These are phyloP conservation scores for Silene latifolia DNA, from an alignment of 148 eudicot species.

Conservation along the genomic window DNA sequence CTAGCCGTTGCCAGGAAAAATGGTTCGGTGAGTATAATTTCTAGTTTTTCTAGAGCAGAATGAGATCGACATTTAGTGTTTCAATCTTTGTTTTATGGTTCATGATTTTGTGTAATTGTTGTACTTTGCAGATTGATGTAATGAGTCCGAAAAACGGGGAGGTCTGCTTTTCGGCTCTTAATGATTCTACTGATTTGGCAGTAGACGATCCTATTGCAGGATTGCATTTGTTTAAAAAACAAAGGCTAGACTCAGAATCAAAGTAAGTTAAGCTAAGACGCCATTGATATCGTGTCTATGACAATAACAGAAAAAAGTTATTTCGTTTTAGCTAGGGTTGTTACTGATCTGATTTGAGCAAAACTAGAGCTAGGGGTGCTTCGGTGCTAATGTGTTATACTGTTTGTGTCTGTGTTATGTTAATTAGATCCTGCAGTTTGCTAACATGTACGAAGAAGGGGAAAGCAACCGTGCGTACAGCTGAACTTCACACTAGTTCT, in stretches of 20 bases:
- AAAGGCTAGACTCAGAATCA: conserved; percentile 37
- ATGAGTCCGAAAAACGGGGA: conserved; percentile 73
- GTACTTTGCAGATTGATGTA: conserved; percentile 53
- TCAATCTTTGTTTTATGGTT: background rate
- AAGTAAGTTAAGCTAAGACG: conserved; percentile 38
- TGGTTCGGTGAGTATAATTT: conserved; percentile 60
- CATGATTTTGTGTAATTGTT: background rate
- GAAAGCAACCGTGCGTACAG: conserved; percentile 48
- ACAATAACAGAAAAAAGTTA: background rate
- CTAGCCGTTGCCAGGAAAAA: conserved; percentile 82
- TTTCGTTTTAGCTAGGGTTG: background rate
- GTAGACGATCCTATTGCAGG: conserved; percentile 59
- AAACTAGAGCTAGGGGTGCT: background rate
- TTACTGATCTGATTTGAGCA: background rate
- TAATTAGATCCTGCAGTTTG: conserved; percentile 63
- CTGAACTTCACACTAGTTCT: conserved; percentile 28
- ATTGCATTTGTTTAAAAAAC: conserved; percentile 68
- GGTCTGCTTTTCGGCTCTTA: conserved; percentile 39
- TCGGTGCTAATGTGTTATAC: background rate
- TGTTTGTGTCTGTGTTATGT: background rate
- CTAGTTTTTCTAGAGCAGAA: background rate
- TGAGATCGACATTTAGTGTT: background rate
- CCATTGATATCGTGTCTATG: background rate
- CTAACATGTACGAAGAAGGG: conserved; percentile 79
- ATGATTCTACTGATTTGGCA: conserved; percentile 28